Base-by-base conservation (phyloP, 768 basidiomycete species). In the Lactarius quietus region DNA sequence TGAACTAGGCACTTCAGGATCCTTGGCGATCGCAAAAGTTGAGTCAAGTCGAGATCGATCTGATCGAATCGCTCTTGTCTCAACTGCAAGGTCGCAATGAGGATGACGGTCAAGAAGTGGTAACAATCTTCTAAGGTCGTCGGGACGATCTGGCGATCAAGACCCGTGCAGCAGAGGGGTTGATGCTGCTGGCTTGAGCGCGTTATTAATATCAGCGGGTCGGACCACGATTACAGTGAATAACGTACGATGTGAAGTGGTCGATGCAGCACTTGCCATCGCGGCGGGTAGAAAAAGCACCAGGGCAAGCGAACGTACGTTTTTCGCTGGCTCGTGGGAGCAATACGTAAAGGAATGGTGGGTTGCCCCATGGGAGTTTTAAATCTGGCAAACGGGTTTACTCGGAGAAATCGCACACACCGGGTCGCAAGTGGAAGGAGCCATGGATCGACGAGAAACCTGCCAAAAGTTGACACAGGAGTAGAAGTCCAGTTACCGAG, bases 81-180 rank as follows among this genome's bases (percentile, higher is more conserved):
- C 59, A 61, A 38, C 9, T 57, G 52, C 38, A 67, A 67, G 14
- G 66, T 65, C 12, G 28, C 18, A 38, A 67, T 8, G 53, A 67
- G 66, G 55, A 65, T 20, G 20, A 63, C 63, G 33, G 60, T 6
- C 38, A 67, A 23, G 35, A 67, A 17, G 28, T 67, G 63, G 41
- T 54, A 43, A 26, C 58, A 20, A 57, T 12, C 36, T 61, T 61
- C 9, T 67, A 67, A 65, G 59, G 45, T 41, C 33, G 8, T 4
- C 4, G 3, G 17, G 57, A 64, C 45, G 45, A 67, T 35, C 52
- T 15, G 41, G 39, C 48, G 6, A 67, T 17, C 53, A 63, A 36
- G 29, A 31, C 26, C 31, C 41, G 62, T 18, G 43, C 12, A n/a
- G n/a, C n/a, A n/a, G n/a, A n/a, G 35, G 15, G 54, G 15, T 14